Evolutionary conservation across 2,329 filamentous ascomycete genomes (phyloP).

Genomic region (Cercospora janseana): DNA sequence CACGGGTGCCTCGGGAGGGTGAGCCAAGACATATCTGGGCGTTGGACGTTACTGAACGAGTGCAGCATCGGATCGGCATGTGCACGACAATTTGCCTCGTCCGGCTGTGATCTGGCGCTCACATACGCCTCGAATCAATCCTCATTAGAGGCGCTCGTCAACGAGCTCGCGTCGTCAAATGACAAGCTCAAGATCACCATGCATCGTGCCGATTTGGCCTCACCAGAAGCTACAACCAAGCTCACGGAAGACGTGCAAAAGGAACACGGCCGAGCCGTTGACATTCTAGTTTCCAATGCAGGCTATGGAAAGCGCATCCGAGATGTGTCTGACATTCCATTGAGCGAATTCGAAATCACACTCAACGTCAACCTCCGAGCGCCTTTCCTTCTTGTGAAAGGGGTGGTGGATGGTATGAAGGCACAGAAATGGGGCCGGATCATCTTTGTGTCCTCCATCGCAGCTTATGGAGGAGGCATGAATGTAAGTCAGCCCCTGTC

Average conservation of each 20-base stretch:
- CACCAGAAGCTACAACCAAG: constrained; percentile 51
- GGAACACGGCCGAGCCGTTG: constrained; percentile 55
- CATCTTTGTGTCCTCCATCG: constrained; percentile 63
- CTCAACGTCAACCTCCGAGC: constrained; percentile 62
- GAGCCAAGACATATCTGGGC: not conserved
- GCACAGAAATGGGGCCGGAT: constrained; percentile 61
- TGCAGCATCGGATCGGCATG: constrained; percentile 58
- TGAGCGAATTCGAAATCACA: constrained; percentile 65
- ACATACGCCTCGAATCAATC: constrained; percentile 56
- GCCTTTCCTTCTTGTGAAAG: constrained; percentile 61
- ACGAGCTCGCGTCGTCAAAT: constrained; percentile 16
- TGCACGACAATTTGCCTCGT: constrained; percentile 52
- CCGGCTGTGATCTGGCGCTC: constrained; percentile 56
- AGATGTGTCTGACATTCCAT: constrained; percentile 54
- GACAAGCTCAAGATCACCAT: constrained; percentile 48
- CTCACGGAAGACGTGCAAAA: constrained; percentile 56
- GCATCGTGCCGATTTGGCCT: constrained; percentile 59
- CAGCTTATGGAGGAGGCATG: constrained; percentile 61
- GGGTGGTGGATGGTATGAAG: constrained; percentile 61
- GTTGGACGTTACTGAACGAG: not conserved
- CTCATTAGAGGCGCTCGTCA: constrained; percentile 47
- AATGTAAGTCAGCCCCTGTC: constrained; percentile 53
- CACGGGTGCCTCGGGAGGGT: constrained; percentile 57
- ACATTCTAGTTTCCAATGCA: constrained; percentile 66
- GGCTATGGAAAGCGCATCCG: constrained; percentile 62